Evolutionary conservation across 257 asterid species (phyloP), one percentile per base, ranked within the genome.

Genomic region (Euphrasia confusa): DNA sequence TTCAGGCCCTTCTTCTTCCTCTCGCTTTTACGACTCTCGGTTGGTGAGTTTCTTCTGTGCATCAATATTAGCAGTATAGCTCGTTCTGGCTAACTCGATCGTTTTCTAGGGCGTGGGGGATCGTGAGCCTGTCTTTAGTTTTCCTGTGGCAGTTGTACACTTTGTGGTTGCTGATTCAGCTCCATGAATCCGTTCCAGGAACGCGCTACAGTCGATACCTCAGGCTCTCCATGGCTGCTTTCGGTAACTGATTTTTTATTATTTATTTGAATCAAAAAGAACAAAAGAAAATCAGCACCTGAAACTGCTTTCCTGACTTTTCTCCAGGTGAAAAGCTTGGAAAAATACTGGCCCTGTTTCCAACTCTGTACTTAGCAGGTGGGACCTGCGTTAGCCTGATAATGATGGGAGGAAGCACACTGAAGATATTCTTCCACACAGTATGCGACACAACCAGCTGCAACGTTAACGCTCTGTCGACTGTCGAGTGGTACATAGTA

Each of bases 321-420:
- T 30, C 18, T 45, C 39, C 64, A 90, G 97, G 97, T 65, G 86
- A 77, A 63, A 83, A 72, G 58, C 59, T 73, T 42, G 97, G 95
- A 27, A 90, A 90, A 60, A 37, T 85, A 35, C 54, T 82, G 71
- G 89, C 89, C 17, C 69, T 88, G 58, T 79, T 87, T 72, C 97
- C 97, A 18, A 90, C 91, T 42, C 68, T 80, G 75, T 90, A 90
- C 67, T 78, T 90, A 15, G 88, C 97, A 14, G 96, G 97, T 18
- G 97, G 97, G 48, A 90, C 97, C 47, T 90, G 97, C 37, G 94
- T 87, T n/a, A 63, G 94, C 58, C 74, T 90, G 2, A 79, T 88
- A 73, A 85, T 90, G 79, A 83, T 87, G 26, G 97, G 97, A 67
- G 94, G 96, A 11, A 77, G 80, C 73, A 76, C 89, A 54, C 53